These are phyloP conservation scores for Populus trichocarpa DNA, from an alignment of 441 rosid species.

Conservation along the genomic window DNA sequence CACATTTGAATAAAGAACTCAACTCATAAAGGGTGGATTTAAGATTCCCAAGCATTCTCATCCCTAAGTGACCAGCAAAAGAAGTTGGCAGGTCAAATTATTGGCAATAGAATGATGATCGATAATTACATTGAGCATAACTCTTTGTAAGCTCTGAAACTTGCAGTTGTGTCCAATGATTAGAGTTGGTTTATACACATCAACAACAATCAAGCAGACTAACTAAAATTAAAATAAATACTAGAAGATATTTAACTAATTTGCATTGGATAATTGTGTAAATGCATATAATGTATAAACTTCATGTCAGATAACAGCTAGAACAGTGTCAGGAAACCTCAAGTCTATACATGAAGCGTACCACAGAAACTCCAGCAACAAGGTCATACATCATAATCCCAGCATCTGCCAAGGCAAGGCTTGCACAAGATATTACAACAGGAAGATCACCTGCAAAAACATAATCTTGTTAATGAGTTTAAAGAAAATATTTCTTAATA, in stretches of 20 bases:
- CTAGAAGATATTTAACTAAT: background rate
- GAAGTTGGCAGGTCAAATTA: background rate
- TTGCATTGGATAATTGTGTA: background rate
- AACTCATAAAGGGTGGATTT: background rate
- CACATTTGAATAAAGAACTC: background rate
- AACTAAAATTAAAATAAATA: background rate
- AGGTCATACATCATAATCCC: constrained; percentile 97
- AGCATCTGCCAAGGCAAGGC: constrained; percentile 95
- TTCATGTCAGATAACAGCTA: constrained; percentile 2
- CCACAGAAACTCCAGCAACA: constrained; percentile 90
- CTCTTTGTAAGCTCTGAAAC: background rate
- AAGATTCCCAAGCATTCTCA: background rate
- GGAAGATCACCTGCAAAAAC: constrained; percentile 77
- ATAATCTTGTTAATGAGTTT: constrained; percentile 11
- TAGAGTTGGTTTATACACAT: background rate
- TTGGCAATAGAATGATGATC: background rate
- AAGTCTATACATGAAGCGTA: constrained; percentile 25
- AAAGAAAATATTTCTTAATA: constrained; percentile 1
- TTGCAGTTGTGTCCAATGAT: background rate
- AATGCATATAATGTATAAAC: background rate
- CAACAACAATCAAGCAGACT: background rate
- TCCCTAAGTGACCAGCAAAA: background rate
- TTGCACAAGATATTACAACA: constrained; percentile 80
- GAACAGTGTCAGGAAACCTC: background rate
- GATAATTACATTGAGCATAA: background rate